phyloP scores from a whole-genome alignment of 768 basidiomycete genomes.

The Amanita jacksonii region DNA sequence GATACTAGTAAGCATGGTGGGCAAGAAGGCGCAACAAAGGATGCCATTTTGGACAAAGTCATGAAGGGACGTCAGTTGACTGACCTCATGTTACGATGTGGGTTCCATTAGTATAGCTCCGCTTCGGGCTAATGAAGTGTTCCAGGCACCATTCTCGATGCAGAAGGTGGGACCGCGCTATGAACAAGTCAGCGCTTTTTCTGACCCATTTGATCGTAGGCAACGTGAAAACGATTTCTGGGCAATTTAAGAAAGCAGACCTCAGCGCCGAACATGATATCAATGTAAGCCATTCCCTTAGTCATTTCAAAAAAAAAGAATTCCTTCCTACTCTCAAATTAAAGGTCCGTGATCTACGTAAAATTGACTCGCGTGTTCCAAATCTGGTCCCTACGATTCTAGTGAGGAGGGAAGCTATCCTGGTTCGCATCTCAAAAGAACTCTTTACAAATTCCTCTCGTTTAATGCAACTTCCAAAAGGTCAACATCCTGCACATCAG shows the following conservation, averaged over 20 bases:
- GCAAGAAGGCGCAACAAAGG: slow-evolving; percentile 31
- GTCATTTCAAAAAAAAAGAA: slow-evolving; percentile 12
- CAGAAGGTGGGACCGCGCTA: slow-evolving; percentile 46
- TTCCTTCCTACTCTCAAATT: slow-evolving; percentile 13
- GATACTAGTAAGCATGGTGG: not conserved
- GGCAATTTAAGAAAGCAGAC: slow-evolving; percentile 85
- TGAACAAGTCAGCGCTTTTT: slow-evolving; percentile 14
- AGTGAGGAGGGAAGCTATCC: slow-evolving; percentile 76
- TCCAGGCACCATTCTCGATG: slow-evolving; percentile 80
- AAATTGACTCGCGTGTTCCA: slow-evolving; percentile 90
- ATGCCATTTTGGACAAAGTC: slow-evolving; percentile 72
- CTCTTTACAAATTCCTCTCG: no score
- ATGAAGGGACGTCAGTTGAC: slow-evolving; percentile 83
- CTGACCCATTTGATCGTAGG: slow-evolving; percentile 33
- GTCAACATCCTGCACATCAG: slow-evolving; percentile 93
- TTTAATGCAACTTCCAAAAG: slow-evolving; percentile 28
- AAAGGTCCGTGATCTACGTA: slow-evolving; percentile 90
- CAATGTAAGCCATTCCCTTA: slow-evolving; percentile 54
- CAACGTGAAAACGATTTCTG: slow-evolving; percentile 79
- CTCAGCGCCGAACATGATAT: slow-evolving; percentile 80
- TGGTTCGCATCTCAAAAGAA: no score
- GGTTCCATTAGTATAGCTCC: slow-evolving; percentile 24
- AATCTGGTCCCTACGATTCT: slow-evolving; percentile 94
- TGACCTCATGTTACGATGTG: slow-evolving; percentile 87
- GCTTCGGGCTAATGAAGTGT: slow-evolving; percentile 2